phyloP scores from a whole-genome alignment of 139 green algal species.

The Pycnococcus provasolii region DNA sequence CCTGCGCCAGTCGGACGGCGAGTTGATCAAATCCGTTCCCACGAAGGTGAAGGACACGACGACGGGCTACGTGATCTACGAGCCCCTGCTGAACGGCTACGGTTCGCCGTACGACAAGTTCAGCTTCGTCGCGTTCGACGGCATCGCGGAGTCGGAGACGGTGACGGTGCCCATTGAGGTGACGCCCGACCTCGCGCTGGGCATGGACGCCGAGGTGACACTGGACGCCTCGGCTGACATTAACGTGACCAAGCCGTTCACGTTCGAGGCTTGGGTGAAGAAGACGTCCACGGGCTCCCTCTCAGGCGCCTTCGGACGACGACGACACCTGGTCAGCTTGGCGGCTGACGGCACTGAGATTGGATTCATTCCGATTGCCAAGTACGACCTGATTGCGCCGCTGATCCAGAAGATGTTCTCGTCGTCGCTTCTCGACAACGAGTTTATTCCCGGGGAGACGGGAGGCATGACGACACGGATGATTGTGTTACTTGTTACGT shows the following conservation, averaged over 20 bases:
- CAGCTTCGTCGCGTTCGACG: not conserved
- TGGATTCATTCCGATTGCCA: no score
- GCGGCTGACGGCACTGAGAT: no score
- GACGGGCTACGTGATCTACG: not conserved
- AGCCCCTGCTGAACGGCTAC: not conserved
- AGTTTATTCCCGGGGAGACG: no score
- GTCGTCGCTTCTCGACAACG: no score
- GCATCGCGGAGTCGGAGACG: not conserved
- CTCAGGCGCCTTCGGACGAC: no score
- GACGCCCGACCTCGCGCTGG: not conserved
- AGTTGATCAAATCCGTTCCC: not conserved
- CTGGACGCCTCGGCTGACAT: not conserved
- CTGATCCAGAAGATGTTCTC: no score
- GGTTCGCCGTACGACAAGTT: conserved; percentile 6
- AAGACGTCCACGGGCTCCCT: not conserved
- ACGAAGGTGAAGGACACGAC: not conserved
- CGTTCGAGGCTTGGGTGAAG: not conserved
- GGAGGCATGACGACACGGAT: no score
- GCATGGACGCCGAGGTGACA: not conserved
- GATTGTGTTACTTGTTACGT: no score
- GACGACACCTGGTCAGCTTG: not conserved
- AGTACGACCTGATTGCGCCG: no score
- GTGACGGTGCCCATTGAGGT: conserved; percentile 4
- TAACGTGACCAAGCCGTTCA: not conserved
- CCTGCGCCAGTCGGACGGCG: conserved; percentile 2